Base-by-base conservation (phyloP, 768 basidiomycete species). In the Coprinopsis marcescibilis region DNA sequence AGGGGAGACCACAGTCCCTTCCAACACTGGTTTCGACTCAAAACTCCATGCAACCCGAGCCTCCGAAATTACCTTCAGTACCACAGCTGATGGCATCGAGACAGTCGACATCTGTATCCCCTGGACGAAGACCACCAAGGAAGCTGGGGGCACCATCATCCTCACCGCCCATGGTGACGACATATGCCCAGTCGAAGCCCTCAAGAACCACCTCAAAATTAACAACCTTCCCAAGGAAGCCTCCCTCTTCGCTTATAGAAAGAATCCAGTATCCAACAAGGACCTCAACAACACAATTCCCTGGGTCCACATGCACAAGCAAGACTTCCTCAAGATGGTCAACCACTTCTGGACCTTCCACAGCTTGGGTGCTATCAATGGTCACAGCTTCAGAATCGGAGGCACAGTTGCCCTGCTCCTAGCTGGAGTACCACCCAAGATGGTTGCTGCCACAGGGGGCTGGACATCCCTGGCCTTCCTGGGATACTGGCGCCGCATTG, bases 91-190 rank as follows among this genome's bases (percentile, higher is more conserved):
- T 14, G 24, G 24, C 35, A 25, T 26, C 45, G 3, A 25, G 3
- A 26, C 34, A 19, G 33, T n/a, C 21, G 39, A 46, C 12, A 46
- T 66, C 32, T 46, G 48, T 34, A 55, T 68, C 14, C 66, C 65
- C 1, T 66, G 63, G 62, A 63, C 64, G 0, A 66, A 68, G 44
- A 57, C 63, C 3, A 61, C 61, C 3, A 46, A 49, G 29, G 54
- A 50, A 36, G 39, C 20, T 0, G 52, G 52, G 15, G 54, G 43
- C 3, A 43, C 23, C 8, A n/a, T 60, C 15, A 45, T 51, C 32
- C 37, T 55, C 11, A 60, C 55, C 3, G 53, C 49, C 2, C 32
- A 47, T 1, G 33, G 14, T 30, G 35, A 39, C 10, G 35, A 43
- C 15, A 20, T 58, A 0, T 55, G 54, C 42, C 52, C 54, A 2